phyloP scores from a whole-genome alignment of 495 filamentous ascomycete genomes.

The Xylaria castorea region DNA sequence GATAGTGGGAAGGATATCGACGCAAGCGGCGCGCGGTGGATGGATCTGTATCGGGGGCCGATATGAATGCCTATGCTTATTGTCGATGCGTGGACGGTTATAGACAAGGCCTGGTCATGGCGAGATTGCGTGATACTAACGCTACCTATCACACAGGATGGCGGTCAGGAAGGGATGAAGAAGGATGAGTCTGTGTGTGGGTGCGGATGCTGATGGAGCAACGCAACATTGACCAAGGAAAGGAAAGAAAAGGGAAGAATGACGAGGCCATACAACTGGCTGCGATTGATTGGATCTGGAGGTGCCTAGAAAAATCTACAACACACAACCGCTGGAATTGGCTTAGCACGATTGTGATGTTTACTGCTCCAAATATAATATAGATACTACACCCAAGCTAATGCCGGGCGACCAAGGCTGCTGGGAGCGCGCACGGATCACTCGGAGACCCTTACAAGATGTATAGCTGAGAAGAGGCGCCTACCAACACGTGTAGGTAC shows the following conservation, averaged over 20 bases:
- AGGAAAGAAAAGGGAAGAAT: conserved; percentile 40
- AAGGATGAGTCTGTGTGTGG: conserved; percentile 27
- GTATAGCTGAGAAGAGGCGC: not conserved
- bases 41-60: conserved; percentile 11
- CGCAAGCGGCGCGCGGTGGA: conserved; percentile 19
- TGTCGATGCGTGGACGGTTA: conserved; percentile 37
- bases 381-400: not conserved
- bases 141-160: not conserved
- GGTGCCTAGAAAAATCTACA: conserved; percentile 29
- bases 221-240: conserved; percentile 31
- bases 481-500: conserved; percentile 1
- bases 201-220: conserved; percentile 18
- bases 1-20: conserved; percentile 11
- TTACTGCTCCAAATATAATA: not conserved
- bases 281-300: conserved; percentile 39
- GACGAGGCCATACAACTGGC: conserved; percentile 43
- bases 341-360: conserved; percentile 21
- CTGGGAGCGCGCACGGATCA: conserved; percentile 12
- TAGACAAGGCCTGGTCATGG: conserved; percentile 32
- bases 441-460: not conserved
- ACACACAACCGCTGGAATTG: conserved; percentile 27
- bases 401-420: not conserved
- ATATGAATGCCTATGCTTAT: conserved; percentile 28
- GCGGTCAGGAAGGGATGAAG: conserved; percentile 25
- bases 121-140: conserved; percentile 29